Evolutionary conservation across 2,329 filamentous ascomycete species (phyloP), one percentile per base, ranked within the genome.

Genomic region (Epichloe glyceriae): DNA sequence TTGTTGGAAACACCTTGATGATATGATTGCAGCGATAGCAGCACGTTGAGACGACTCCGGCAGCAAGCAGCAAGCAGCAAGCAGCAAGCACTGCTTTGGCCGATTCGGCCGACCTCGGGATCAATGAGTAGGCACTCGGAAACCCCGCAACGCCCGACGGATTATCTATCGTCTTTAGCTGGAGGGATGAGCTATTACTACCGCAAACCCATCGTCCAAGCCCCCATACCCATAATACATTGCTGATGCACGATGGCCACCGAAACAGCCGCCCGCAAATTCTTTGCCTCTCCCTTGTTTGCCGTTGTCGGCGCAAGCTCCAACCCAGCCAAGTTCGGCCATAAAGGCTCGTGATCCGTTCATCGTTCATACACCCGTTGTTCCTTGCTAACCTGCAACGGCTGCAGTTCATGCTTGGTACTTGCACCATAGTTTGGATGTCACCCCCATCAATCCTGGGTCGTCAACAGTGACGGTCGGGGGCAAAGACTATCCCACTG

Each of bases 291-390:
- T 7, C 79, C 84, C 26, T 74, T 78, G 57, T 95, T 91, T 66
- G 90, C 91, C 52, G 91, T 96, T 30, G 88, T 90, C 19, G 91
- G 91, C 60, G 91, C 91, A 38, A 91, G 85, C 64, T 86, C 86
- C 49, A 88, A 95, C 68, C 74, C 85, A 40, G 72, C 75, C 63
- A 96, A 95, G 67, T 96, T 86, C 62, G 91, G 93, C 22, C 85
- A 95, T 68, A 90, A 88, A 73, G 82, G 89, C 90, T 67, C 52
- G 71, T 62, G 37, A 19, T 40, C 30, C 34, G 30, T 14, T 10
- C 15, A 22, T 33, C 30, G 30, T n/a, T 12, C n/a, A 26, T 33
- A 19, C 17, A n/a, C 22, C 47, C 14, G 40, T 30, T 26, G 4
- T 38, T 35, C 19, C 30, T 19, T 12, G 15, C 46, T 50, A 39